Percentiles rank a stretch among this genome's conserved stretches.
Evolutionary conservation across 2,329 filamentous ascomycete species (phyloP).

Genomic region (Canariomyces notabilis): DNA sequence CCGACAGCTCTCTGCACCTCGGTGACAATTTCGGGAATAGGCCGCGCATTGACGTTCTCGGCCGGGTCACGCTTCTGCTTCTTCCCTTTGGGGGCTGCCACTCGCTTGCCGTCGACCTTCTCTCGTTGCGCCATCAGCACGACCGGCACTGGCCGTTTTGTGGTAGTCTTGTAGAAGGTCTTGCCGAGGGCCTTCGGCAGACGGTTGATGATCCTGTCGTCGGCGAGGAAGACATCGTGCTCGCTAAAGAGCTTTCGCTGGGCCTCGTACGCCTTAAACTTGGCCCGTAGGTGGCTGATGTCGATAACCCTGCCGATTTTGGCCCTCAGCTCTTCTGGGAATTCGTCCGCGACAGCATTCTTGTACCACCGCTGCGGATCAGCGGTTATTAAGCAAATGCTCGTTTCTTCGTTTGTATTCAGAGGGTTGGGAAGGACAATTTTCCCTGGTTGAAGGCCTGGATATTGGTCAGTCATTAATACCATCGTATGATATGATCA

Average conservation of each 20-base stretch:
- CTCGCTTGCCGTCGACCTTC: slow-evolving; percentile 55
- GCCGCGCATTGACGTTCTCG: slow-evolving; percentile 41
- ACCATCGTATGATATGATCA: background rate
- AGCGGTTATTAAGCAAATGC: slow-evolving; percentile 71
- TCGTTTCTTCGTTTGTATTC: slow-evolving; percentile 59
- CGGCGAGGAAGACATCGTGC: slow-evolving; percentile 90
- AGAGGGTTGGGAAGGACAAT: slow-evolving; percentile 74
- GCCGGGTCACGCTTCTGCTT: slow-evolving; percentile 32
- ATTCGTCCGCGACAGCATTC: slow-evolving; percentile 68
- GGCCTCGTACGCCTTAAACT: slow-evolving; percentile 85
- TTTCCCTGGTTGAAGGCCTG: slow-evolving; percentile 70
- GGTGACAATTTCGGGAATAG: slow-evolving; percentile 63
- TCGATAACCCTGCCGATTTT: slow-evolving; percentile 75
- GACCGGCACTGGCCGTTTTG: slow-evolving; percentile 84
- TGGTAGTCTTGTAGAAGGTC: slow-evolving; percentile 79
- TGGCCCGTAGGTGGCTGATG: slow-evolving; percentile 70
- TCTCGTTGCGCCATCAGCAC: slow-evolving; percentile 57
- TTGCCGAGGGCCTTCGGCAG: slow-evolving; percentile 81
- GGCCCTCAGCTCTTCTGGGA: slow-evolving; percentile 61
- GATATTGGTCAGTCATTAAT: slow-evolving; percentile 7
- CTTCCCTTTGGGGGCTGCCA: slow-evolving; percentile 53
- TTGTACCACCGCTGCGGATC: slow-evolving; percentile 82
- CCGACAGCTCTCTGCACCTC: slow-evolving; percentile 76
- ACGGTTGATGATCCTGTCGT: slow-evolving; percentile 73
- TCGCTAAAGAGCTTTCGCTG: slow-evolving; percentile 77